Percentiles rank a stretch among this genome's conserved stretches.
phyloP scores from a whole-genome alignment of 2,329 filamentous ascomycete species.

The Penicillium expansum region DNA sequence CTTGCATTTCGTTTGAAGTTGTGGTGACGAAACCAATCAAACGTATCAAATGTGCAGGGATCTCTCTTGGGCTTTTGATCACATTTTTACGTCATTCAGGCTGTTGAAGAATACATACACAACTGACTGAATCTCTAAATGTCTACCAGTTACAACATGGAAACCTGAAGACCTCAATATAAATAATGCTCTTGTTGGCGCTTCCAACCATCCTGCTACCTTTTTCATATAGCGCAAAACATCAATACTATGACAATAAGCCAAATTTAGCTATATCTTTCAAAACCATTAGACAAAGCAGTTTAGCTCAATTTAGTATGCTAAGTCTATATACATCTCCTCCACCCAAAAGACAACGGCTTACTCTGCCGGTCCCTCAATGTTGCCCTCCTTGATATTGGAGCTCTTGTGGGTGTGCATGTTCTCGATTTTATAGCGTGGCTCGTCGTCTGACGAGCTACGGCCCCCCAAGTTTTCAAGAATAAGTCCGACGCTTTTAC shows the following conservation, averaged over 20 bases:
- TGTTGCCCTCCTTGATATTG: slow-evolving; percentile 32
- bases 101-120: background rate
- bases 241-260: too few species aligned
- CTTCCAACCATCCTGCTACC: background rate
- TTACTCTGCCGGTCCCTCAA: slow-evolving; percentile 27
- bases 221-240: background rate
- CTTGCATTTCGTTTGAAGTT: background rate
- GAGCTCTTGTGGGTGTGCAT: slow-evolving; percentile 15
- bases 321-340: background rate
- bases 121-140: too few species aligned
- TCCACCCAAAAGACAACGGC: background rate
- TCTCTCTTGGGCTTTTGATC: background rate
- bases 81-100: slow-evolving; percentile 2
- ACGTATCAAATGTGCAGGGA: background rate
- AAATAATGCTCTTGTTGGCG: too few species aligned
- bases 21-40: background rate
- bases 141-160: background rate
- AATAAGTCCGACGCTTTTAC: slow-evolving; percentile 38
- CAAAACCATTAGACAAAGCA: background rate
- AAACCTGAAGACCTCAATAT: background rate
- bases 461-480: slow-evolving; percentile 34
- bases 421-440: slow-evolving; percentile 40
- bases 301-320: slow-evolving; percentile 1
- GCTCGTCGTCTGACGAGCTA: slow-evolving; percentile 33
- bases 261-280: too few species aligned